phyloP scores from a whole-genome alignment of 768 basidiomycete genomes.

The Tricholoma bakamatsutake region DNA sequence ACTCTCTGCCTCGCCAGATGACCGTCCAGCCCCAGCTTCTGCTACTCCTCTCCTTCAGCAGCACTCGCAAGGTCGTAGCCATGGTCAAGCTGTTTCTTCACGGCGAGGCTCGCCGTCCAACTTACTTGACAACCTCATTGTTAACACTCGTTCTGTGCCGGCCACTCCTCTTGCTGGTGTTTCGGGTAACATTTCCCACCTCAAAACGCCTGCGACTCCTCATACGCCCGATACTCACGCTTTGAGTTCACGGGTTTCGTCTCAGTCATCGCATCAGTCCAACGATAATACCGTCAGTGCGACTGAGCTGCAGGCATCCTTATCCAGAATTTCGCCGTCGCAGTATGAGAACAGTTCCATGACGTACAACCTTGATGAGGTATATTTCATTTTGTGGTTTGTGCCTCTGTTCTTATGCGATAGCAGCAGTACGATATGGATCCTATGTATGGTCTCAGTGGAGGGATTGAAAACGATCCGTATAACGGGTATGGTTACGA shows the following conservation, averaged over 20 bases:
- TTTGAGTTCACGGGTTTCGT: constrained; percentile 57
- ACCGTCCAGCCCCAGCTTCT: constrained; percentile 41
- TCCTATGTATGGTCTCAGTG: constrained; percentile 44
- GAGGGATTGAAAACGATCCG: constrained; percentile 43
- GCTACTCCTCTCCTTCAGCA: constrained; percentile 62
- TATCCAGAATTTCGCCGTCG: constrained; percentile 58
- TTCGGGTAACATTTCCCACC: constrained; percentile 40
- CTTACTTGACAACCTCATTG: constrained; percentile 52
- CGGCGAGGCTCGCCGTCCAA: constrained; percentile 73
- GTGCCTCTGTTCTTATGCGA: constrained; percentile 6
- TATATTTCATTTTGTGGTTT: constrained; percentile 22
- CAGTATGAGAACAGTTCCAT: constrained; percentile 53
- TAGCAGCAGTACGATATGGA: constrained; percentile 54
- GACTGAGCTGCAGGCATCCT: constrained; percentile 61
- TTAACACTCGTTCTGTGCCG: constrained; percentile 73
- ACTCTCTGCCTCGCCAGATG: constrained; percentile 50
- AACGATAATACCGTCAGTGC: constrained; percentile 45
- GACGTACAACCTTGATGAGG: constrained; percentile 59
- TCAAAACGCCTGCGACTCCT: constrained; percentile 68
- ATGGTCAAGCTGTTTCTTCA: constrained; percentile 45
- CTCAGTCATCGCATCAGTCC: constrained; percentile 40
- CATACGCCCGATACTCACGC: constrained; percentile 53
- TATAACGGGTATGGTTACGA: constrained; percentile 60
- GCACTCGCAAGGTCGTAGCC: constrained; percentile 45
- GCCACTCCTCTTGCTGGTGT: constrained; percentile 70